These are phyloP conservation scores for Lipomyces spencermartinsiae DNA, from an alignment of 805 yeast species.

Conservation along the genomic window DNA sequence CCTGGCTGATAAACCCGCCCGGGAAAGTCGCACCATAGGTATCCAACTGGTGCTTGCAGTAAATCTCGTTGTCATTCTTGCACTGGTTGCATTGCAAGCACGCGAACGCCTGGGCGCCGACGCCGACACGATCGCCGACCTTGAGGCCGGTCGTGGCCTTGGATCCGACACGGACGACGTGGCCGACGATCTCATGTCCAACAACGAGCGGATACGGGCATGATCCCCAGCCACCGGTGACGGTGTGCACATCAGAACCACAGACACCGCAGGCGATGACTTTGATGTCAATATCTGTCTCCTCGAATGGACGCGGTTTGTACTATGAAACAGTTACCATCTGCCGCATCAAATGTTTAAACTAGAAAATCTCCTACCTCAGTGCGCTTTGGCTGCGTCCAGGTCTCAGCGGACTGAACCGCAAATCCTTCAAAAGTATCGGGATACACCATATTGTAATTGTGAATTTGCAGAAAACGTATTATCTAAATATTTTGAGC, in stretches of 20 bases:
- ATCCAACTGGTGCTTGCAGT: conserved; percentile 56
- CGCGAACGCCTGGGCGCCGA: conserved; percentile 72
- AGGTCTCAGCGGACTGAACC: conserved; percentile 40
- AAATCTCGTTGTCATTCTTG: conserved; percentile 57
- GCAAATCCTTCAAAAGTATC: conserved; percentile 68
- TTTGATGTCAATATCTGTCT: conserved; percentile 49
- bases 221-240: conserved; percentile 59
- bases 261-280: conserved; percentile 59
- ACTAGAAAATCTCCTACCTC: conserved; percentile 25
- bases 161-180: conserved; percentile 54
- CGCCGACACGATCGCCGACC: conserved; percentile 78
- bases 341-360: not conserved
- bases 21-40: conserved; percentile 60
- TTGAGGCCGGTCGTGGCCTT: conserved; percentile 54
- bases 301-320: conserved; percentile 41
- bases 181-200: conserved; percentile 56
- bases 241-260: conserved; percentile 63
- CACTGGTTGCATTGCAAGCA: conserved; percentile 70
- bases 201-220: conserved; percentile 49
- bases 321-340: conserved; percentile 18
- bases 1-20: conserved; percentile 59
- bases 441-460: conserved; percentile 53
- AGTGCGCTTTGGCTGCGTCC: conserved; percentile 35
- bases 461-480: not conserved
- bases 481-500: not conserved